Evolutionary conservation across 2,329 filamentous ascomycete species (phyloP), one percentile per base, ranked within the genome.

Genomic region (Byssoonygena ceratinophila): DNA sequence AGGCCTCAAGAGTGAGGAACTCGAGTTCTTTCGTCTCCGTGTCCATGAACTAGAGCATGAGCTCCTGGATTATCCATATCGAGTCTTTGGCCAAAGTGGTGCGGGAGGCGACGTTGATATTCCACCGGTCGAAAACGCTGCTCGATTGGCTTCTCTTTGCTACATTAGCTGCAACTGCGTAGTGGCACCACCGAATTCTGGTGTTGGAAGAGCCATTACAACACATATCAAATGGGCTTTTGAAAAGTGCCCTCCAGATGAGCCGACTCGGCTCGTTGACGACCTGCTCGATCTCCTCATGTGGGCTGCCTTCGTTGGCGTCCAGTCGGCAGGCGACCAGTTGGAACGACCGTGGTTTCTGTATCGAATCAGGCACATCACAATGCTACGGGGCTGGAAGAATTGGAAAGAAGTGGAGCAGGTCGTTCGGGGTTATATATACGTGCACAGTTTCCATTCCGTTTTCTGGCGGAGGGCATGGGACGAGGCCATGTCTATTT

Each of bases 31-130:
- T 46, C 63, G 61, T n/a, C 53, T 61, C 6, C 59, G 66, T 20
- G 64, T 61, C 36, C 64, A 61, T 51, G 65, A 69, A 55, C 54
- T 64, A 18, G 68, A 71, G 55, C 64, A 68, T 50, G 66, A 67
- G 53, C 60, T 70, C 16, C 57, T 70, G 5, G 67, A 64, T 27
- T 70, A 71, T 53, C 61, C 67, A 20, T 68, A 66, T 45, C 58
- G 58, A 11, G 20, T 34, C 11, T 45, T 47, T 18, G 37, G 27
- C 11, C 44, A 51, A n/a, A 36, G 36, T n/a, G 16, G 43, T 11
- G 32, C 52, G 18, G 20, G 32, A 12, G 31, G 48, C 29, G 40
- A 45, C 5, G 43, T 49, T 5, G 41, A 53, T 12, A 32, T 57
- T 12, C 52, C 55, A 9, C 61, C 64, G 2, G 51, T 66, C 27